Conservation (phyloP, 305 asterid species). For the Plantago lanceolata region DNA sequence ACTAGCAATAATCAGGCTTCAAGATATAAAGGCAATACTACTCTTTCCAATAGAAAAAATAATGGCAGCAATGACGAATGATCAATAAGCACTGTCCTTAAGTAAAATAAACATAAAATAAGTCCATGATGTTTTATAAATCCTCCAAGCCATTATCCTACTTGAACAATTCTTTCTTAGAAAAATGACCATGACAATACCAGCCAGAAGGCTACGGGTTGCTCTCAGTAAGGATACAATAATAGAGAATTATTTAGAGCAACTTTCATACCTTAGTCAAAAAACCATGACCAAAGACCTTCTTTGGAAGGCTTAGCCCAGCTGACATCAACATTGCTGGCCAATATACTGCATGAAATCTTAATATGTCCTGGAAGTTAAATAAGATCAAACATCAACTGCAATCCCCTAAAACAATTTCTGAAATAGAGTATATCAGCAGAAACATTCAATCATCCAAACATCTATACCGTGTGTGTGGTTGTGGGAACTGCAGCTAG, state of each 20-base stretch:
- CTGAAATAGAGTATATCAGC: too few species aligned
- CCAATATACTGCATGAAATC: constrained; percentile 99
- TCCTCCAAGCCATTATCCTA: neutral
- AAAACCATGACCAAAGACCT: constrained; percentile 97
- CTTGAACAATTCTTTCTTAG: too few species aligned
- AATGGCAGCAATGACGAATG: too few species aligned
- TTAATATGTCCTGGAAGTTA: constrained; percentile 81
- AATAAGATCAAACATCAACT: constrained; percentile 17
- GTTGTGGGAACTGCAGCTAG: too few species aligned
- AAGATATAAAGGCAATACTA: too few species aligned
- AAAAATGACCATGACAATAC: too few species aligned
- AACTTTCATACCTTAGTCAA: constrained; percentile 76
- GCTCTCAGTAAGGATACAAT: neutral
- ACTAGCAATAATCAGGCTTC: too few species aligned
- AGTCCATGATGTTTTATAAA: too few species aligned
- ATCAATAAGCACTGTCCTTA: too few species aligned
- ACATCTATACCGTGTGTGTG: neutral
- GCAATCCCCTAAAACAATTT: constrained; percentile 8
- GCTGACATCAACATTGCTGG: constrained; percentile 99
- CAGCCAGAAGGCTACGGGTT: too few species aligned
- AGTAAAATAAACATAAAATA: too few species aligned
- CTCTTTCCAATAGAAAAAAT: too few species aligned
- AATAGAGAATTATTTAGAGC: constrained; percentile 10
- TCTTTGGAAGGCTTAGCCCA: constrained; percentile 73
- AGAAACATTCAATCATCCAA: neutral